phyloP scores from a whole-genome alignment of 1,284 basidiomycete species.

The Porodaedalea pini region DNA sequence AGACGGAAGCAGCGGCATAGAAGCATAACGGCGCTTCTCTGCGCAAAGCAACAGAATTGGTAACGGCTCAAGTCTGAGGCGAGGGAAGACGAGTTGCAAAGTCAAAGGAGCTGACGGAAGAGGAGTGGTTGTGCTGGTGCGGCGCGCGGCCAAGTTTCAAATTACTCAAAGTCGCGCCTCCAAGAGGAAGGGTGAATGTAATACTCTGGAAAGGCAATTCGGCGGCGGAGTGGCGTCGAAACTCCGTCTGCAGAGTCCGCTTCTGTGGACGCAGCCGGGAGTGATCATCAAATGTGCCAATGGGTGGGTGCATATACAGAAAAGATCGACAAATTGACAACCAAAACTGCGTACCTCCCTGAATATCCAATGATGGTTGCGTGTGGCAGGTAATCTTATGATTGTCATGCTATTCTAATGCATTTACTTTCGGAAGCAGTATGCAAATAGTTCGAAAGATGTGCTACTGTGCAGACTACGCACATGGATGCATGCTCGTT shows the following conservation, averaged over 20 bases:
- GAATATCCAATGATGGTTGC: neutral
- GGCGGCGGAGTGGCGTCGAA: neutral
- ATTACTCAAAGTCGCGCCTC: too few species aligned
- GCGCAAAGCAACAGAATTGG: too few species aligned
- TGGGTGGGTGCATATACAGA: neutral
- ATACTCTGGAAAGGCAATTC: neutral
- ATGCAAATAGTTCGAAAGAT: too few species aligned
- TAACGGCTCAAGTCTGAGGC: too few species aligned
- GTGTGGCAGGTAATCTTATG: neutral
- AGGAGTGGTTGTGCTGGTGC: neutral
- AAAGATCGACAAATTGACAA: conserved; percentile 1
- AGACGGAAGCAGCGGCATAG: too few species aligned
- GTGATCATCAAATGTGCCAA: neutral
- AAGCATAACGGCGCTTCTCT: too few species aligned
- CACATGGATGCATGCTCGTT: neutral
- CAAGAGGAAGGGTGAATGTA: neutral
- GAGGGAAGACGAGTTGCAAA: too few species aligned
- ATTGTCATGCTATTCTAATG: too few species aligned
- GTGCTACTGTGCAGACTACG: neutral
- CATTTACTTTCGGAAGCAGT: too few species aligned
- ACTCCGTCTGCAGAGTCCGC: neutral
- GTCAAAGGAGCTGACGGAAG: neutral
- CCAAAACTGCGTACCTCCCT: neutral
- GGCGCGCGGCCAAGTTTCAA: neutral
- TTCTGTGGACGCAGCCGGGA: neutral